phyloP scores from a whole-genome alignment of 495 filamentous ascomycete genomes.

The Xylaria longipes region DNA sequence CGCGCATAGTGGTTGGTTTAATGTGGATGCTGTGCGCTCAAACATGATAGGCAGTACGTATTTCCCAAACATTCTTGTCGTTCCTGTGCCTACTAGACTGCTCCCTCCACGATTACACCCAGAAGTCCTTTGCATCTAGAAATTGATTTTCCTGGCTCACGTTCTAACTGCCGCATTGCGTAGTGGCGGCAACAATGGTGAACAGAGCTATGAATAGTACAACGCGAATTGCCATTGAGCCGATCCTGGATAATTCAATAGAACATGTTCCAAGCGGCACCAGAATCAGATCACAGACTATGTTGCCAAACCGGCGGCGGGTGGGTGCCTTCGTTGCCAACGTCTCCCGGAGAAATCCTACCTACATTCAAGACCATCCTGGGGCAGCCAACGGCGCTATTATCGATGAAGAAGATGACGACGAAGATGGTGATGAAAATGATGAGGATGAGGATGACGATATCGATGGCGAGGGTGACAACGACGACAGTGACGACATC shows the following conservation, averaged over 20 bases:
- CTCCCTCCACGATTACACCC: neutral
- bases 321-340: neutral
- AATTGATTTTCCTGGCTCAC: neutral
- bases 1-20: constrained; percentile 26
- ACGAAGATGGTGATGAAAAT: neutral
- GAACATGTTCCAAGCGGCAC: neutral
- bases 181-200: neutral
- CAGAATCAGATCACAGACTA: neutral
- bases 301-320: constrained; percentile 6
- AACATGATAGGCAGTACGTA: constrained; percentile 32
- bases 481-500: too few relatives aligned
- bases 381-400: neutral
- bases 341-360: neutral
- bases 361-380: neutral
- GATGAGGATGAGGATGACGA: neutral
- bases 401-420: neutral
- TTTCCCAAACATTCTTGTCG: neutral
- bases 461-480: too few relatives aligned
- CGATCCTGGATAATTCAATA: constrained; percentile 7
- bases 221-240: constrained; percentile 31
- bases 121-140: neutral
- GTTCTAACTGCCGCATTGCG: neutral
- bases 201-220: constrained; percentile 9
- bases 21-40: constrained; percentile 28
- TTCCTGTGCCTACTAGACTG: neutral